phyloP scores from a whole-genome alignment of 1,139 yeast species.

The Ogataea hybrid region DNA sequence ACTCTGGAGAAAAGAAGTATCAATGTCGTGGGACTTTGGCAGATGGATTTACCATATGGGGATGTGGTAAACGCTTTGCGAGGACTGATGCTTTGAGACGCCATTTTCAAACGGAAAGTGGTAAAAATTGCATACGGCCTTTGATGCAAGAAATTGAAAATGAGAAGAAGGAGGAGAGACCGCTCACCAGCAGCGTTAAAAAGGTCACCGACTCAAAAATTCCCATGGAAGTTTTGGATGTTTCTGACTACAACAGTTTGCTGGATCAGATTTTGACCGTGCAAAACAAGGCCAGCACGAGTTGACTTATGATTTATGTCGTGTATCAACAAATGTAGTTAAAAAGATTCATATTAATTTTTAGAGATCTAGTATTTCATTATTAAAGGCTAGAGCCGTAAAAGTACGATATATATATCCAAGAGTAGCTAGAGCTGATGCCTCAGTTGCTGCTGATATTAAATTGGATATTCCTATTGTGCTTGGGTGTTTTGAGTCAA shows the following conservation, averaged over 20 bases:
- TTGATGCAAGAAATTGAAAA: constrained; percentile 65
- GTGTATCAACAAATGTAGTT: constrained; percentile 4
- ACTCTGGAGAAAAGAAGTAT: constrained; percentile 85
- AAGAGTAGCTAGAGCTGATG: constrained; percentile 6
- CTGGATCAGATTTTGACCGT: constrained; percentile 24
- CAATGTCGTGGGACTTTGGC: constrained; percentile 75
- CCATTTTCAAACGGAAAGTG: constrained; percentile 93
- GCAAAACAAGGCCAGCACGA: constrained; percentile 15
- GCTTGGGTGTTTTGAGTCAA: background rate
- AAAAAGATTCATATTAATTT: background rate
- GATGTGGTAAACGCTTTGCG: constrained; percentile 92
- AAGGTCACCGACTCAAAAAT: background rate
- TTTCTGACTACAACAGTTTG: constrained; percentile 17
- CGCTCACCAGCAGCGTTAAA: background rate
- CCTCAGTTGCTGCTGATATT: constrained; percentile 2
- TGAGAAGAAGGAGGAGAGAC: constrained; percentile 28
- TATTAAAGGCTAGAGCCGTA: background rate
- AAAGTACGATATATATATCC: background rate
- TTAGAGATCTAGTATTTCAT: constrained; percentile 1
- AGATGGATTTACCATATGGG: constrained; percentile 65
- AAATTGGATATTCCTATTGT: background rate
- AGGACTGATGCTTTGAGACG: constrained; percentile 93
- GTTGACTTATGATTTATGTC: constrained; percentile 1
- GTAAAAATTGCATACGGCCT: constrained; percentile 76
- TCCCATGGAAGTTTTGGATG: constrained; percentile 2